Base-by-base conservation (phyloP, 2,329 filamentous ascomycete species). In the Fusarium sp. region DNA sequence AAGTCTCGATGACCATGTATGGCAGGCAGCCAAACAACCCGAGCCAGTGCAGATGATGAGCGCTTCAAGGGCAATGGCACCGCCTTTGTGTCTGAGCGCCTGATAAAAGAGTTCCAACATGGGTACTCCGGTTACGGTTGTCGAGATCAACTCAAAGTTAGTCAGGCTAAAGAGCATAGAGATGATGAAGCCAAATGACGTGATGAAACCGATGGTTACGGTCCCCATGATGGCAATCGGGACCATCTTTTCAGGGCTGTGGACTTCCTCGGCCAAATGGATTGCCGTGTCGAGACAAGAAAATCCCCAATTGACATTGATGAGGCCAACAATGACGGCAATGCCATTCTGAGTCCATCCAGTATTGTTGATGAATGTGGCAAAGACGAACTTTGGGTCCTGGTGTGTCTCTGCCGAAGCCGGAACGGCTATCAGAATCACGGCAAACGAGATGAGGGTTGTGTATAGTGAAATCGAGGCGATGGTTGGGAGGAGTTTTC, bases 21-120 rank as follows among this genome's bases (percentile, higher is more conserved):
- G 68, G 11, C 50, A 67, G 23, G 68, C 68, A 61, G 41, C 50
- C 16, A 70, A 48, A 39, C 64, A 70, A n/a, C 68, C 64, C 10
- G 34, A 35, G 13, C 64, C 64, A 6, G 68, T 64, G 2, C 48
- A 35, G 23, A 68, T 52, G 8, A 70, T 61, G 14, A 68, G 52
- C 13, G 32, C 41, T 7, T 57, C 57, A 14, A 71, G 59, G n/a
- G 61, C 25, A 14, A 71, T 71, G 25, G 68, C 60, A 8, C 60
- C 68, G 30, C 20, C 32, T 41, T 59, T 50, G 14, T 48, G 32
- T 13, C 58, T 41, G 6, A 69, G 25, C 2, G 67, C 45, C 45
- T 66, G 67, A 25, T 66, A 58, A n/a, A 69, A 69, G 2, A 69
- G 23, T 32, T 69, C 67, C 30, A 69, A n/a, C 14, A 69, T 66